Conservation (phyloP, 2,329 filamentous ascomycete genomes). For the Venturia carpophila region DNA sequence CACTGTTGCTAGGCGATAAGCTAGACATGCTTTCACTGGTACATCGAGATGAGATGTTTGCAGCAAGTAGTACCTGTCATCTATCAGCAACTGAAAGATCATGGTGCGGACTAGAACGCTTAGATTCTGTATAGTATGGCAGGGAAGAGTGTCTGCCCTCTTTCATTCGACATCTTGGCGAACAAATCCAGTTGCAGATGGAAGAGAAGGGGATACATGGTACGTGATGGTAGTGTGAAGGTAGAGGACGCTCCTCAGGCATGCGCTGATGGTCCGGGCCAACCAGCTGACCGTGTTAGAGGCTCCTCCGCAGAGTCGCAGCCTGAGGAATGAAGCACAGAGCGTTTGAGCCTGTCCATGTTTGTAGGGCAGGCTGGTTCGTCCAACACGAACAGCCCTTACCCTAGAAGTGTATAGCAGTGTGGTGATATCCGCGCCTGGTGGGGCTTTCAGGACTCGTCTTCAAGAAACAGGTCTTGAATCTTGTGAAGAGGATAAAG, state of each 20-base stretch:
- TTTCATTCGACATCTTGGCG: conserved; percentile 4
- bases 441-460: conserved; percentile 6
- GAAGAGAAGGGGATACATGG: conserved; percentile 7
- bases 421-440: conserved; percentile 7
- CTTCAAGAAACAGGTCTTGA: conserved; percentile 9
- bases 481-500: conserved; percentile 11
- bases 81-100: not conserved
- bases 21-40: conserved; percentile 8
- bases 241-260: conserved; percentile 2
- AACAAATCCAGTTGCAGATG: not conserved
- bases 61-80: conserved; percentile 5
- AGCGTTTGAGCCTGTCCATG: not conserved
- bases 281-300: not conserved
- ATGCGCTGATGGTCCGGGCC: not conserved
- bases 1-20: not conserved
- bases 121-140: not conserved
- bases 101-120: not conserved
- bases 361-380: not conserved
- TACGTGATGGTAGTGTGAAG: not conserved
- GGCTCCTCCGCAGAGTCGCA: not conserved
- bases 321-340: conserved; percentile 7
- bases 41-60: not conserved
- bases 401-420: conserved; percentile 11
- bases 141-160: conserved; percentile 5
- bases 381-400: not conserved